phyloP scores from a whole-genome alignment of 257 asterid species.

The Plantago major region DNA sequence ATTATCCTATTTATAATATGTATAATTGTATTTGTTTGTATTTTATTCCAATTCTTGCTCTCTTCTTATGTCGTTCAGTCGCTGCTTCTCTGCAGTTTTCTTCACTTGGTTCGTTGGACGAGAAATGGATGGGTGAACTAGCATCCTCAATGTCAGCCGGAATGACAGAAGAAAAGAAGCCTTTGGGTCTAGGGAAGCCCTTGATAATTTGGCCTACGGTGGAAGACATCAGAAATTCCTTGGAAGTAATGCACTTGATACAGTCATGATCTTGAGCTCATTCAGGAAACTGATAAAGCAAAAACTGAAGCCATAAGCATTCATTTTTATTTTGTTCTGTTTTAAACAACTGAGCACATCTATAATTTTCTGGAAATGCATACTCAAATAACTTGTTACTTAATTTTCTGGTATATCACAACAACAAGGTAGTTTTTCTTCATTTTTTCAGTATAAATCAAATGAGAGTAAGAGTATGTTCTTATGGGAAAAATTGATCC shows the following conservation, averaged over 20 bases:
- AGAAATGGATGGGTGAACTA: conserved; percentile 94
- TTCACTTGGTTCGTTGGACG: conserved; percentile 91
- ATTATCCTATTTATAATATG: neutral
- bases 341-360: no score
- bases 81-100: conserved; percentile 61
- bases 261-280: neutral
- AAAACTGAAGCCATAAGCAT: neutral
- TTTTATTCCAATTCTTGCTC: conserved; percentile 9
- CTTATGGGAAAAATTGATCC: no score
- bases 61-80: conserved; percentile 16
- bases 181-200: conserved; percentile 82
- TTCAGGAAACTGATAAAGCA: neutral
- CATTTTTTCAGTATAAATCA: no score
- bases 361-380: no score
- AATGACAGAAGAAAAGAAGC: conserved; percentile 59
- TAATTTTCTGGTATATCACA: no score
- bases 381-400: no score
- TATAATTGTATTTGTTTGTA: neutral
- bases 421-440: no score
- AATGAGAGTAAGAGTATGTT: no score
- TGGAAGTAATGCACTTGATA: conserved; percentile 54
- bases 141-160: conserved; percentile 88
- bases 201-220: conserved; percentile 87
- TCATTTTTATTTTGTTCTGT: neutral
- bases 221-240: conserved; percentile 84